phyloP scores from a whole-genome alignment of 1,139 yeast genomes.

The Wickerhamomyces sp. region DNA sequence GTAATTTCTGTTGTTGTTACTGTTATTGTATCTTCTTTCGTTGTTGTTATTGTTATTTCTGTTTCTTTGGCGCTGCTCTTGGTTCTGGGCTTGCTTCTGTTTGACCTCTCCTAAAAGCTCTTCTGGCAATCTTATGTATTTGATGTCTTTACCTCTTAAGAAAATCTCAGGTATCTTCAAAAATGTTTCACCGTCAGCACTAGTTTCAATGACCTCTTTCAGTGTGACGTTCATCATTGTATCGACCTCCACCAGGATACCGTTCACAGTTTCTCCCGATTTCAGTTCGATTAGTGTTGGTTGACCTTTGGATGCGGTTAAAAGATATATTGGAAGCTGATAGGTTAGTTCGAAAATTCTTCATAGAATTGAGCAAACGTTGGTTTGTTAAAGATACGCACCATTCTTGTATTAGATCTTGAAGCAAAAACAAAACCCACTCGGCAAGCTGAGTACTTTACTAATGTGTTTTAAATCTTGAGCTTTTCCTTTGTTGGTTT shows the following conservation, averaged over 20 bases:
- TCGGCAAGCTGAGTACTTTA: no score
- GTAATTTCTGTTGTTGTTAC: conserved; percentile 21
- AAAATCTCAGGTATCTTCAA: conserved; percentile 72
- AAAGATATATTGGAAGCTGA: conserved; percentile 81
- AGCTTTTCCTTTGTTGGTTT: no score
- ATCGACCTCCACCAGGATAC: conserved; percentile 81
- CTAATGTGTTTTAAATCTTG: no score
- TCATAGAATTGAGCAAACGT: no score
- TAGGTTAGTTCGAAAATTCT: no score
- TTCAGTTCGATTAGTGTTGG: conserved; percentile 87
- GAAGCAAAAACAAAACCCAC: no score
- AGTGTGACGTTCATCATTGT: conserved; percentile 94
- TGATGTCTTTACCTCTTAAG: conserved; percentile 79
- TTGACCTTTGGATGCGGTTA: conserved; percentile 88
- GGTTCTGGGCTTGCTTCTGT: conserved; percentile 52
- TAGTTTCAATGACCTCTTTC: conserved; percentile 69
- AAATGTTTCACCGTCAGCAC: conserved; percentile 61
- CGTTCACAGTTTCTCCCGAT: conserved; percentile 86
- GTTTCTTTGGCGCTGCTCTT: conserved; percentile 40
- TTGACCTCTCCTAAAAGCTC: conserved; percentile 79
- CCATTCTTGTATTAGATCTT: no score
- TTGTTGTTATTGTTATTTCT: conserved; percentile 27
- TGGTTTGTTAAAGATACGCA: no score
- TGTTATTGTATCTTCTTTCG: conserved; percentile 18
- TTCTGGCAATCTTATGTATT: conserved; percentile 61